Evolutionary conservation across 1,284 basidiomycete genomes (phyloP), one percentile per base, ranked within the genome.

Genomic region (Cryptococcus deneoformans): DNA sequence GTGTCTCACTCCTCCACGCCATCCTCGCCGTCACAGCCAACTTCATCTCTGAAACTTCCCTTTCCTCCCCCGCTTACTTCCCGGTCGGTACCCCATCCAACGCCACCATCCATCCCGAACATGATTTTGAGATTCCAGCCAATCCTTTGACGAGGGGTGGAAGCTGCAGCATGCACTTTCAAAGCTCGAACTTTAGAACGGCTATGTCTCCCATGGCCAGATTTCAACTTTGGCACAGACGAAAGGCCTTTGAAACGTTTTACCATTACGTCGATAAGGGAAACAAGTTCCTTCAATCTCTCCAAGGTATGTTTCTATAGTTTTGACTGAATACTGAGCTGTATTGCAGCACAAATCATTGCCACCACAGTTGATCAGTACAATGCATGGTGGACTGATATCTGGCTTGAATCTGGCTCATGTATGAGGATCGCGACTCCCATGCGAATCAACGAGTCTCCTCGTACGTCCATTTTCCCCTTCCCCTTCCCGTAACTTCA

Each of bases 151-250:
- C 20, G n/a, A 9, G 20, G 12, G 40, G 40, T 4, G 10, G 14
- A 16, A 46, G 35, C 35, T 6, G n/a, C 35, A 4, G 4, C 34
- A 24, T 29, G 24, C 11, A 40, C 9, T 43, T 34, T 20, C 29
- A 11, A 35, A 24, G 36, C 38, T 38, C 50, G 16, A 34, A 14
- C 16, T 29, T 43, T 39, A 34, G 46, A 16, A 34, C 16, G 7
- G 34, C 14, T 24, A 8, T n/a, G 20, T 47, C 29, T 24, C 55
- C 10, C n/a, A 52, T 68, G n/a, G 65, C 64, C 5, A 57, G 67
- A n/a, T 76, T 75, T 50, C 70, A 74, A 58, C 52, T 70, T 37
- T 76, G 72, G 72, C 74, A 76, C 46, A 60, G 74, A 16, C 59
- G 72, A 8, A 73, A 72, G 51, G 62, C 67, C 5, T 64, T 71